Evolutionary conservation across 176 grass and related monocot genomes (phyloP).

Genomic region (Bothriochloa decipiens): DNA sequence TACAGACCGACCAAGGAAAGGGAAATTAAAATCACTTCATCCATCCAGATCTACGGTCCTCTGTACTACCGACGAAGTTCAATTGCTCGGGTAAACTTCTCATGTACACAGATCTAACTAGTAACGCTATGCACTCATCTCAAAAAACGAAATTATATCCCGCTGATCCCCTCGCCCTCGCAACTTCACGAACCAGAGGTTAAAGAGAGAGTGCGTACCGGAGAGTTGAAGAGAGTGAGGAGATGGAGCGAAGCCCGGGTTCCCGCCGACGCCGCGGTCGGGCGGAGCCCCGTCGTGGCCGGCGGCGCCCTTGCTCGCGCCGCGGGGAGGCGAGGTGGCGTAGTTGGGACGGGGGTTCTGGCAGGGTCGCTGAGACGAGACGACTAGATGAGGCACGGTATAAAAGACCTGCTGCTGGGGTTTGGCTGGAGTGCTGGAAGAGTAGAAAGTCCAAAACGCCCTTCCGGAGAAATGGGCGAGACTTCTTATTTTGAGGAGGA

Average conservation of each 20-base stretch:
- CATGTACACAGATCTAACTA: neutral
- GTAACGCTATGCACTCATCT: neutral
- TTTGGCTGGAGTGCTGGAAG: neutral
- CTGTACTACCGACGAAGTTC: neutral
- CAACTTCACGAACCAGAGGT: neutral
- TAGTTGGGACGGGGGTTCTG: neutral
- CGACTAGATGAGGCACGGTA: neutral
- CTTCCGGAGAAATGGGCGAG: neutral
- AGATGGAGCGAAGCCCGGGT: neutral
- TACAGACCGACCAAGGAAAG: neutral
- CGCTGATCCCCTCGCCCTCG: neutral
- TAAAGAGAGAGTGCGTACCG: constrained; percentile 1
- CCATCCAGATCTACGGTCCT: neutral
- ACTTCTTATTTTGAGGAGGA: neutral
- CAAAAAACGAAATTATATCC: neutral
- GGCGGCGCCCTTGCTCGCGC: constrained; percentile 9
- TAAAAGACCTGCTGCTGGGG: neutral
- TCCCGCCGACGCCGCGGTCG: constrained; percentile 29
- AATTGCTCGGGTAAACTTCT: neutral
- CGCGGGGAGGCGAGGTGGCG: neutral
- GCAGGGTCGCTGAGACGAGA: neutral
- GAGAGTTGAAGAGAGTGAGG: neutral
- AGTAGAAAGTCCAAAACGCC: neutral
- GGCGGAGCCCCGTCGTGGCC: constrained; percentile 21
- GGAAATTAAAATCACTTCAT: neutral